These are phyloP conservation scores for Phytophthora tentaculata DNA, from an alignment of 352 stramenopile species.

Conservation along the genomic window DNA sequence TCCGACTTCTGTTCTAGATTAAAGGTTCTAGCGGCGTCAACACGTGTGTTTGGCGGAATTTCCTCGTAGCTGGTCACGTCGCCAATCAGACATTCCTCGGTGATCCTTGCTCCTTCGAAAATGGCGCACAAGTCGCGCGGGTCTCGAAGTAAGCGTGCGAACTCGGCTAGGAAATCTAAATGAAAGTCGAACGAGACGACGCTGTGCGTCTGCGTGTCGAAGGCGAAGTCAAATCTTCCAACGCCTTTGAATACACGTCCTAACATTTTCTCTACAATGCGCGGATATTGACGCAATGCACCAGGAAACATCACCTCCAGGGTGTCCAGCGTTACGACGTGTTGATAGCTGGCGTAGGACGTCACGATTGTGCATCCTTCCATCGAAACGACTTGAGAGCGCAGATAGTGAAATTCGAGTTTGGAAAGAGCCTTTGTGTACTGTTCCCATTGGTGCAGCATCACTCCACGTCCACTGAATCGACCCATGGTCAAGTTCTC, in stretches of 20 bases:
- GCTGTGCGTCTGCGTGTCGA: conserved; percentile 43
- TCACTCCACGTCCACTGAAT: conserved; percentile 45
- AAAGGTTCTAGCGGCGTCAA: too few relatives aligned
- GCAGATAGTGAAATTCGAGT: conserved; percentile 45
- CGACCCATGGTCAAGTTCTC: conserved; percentile 51
- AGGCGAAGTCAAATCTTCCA: conserved; percentile 50
- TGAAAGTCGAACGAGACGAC: conserved; percentile 55
- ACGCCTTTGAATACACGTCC: conserved; percentile 39
- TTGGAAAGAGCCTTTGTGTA: conserved; percentile 53
- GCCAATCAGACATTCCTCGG: conserved; percentile 60
- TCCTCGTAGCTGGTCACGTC: conserved; percentile 41
- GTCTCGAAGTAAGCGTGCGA: conserved; percentile 48
- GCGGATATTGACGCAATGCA: conserved; percentile 29
- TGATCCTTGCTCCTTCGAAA: conserved; percentile 51
- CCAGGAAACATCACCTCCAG: conserved; percentile 64
- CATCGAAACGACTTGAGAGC: conserved; percentile 33
- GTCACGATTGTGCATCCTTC: conserved; percentile 40
- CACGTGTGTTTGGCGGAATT: neutral
- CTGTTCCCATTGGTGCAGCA: conserved; percentile 57
- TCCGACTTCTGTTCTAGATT: conserved; percentile 4
- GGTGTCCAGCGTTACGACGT: conserved; percentile 48
- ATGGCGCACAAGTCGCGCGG: conserved; percentile 44
- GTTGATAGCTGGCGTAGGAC: conserved; percentile 46
- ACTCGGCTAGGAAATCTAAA: conserved; percentile 49
- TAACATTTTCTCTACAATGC: conserved; percentile 39